Evolutionary conservation across 352 stramenopile genomes (phyloP).

Genomic region (Phytophthora aleatoria): DNA sequence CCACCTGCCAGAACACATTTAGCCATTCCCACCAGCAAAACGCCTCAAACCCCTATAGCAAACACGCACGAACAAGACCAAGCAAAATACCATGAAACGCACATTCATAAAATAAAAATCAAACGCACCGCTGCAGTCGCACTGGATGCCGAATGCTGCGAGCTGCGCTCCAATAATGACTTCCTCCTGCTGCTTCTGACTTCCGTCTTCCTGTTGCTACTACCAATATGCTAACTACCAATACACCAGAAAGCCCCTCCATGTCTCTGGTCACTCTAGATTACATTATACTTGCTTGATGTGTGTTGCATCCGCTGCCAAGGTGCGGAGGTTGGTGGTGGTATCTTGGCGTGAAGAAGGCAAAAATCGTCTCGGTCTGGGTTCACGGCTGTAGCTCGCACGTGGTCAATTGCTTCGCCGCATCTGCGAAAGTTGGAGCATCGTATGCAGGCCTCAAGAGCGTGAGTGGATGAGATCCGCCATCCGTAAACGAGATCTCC

Average conservation of each 20-base stretch:
- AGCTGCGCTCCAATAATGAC: slow-evolving; percentile 35
- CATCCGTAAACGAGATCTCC: slow-evolving; percentile 38
- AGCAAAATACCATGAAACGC: slow-evolving; percentile 26
- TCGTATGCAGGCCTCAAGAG: slow-evolving; percentile 34
- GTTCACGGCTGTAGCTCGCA: slow-evolving; percentile 49
- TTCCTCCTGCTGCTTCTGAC: slow-evolving; percentile 19
- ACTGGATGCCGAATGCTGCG: slow-evolving; percentile 15
- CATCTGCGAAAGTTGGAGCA: slow-evolving; percentile 50
- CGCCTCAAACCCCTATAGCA: background rate
- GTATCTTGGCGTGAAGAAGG: slow-evolving; percentile 25
- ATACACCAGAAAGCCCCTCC: slow-evolving; percentile 36
- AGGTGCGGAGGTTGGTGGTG: slow-evolving; percentile 27
- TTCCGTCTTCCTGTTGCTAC: slow-evolving; percentile 31
- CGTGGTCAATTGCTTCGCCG: slow-evolving; percentile 43
- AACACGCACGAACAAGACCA: background rate
- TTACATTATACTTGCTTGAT: slow-evolving; percentile 50
- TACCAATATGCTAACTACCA: slow-evolving; percentile 39
- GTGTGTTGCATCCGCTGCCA: slow-evolving; percentile 37
- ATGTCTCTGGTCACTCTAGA: slow-evolving; percentile 43
- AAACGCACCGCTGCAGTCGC: slow-evolving; percentile 29
- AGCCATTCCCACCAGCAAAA: background rate
- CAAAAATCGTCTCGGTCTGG: slow-evolving; percentile 12
- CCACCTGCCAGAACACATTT: slow-evolving; percentile 11
- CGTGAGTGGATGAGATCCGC: slow-evolving; percentile 27
- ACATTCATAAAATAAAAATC: slow-evolving; percentile 44